Evolutionary conservation across 2,329 filamentous ascomycete species (phyloP).

Genomic region (Phoma sp.): DNA sequence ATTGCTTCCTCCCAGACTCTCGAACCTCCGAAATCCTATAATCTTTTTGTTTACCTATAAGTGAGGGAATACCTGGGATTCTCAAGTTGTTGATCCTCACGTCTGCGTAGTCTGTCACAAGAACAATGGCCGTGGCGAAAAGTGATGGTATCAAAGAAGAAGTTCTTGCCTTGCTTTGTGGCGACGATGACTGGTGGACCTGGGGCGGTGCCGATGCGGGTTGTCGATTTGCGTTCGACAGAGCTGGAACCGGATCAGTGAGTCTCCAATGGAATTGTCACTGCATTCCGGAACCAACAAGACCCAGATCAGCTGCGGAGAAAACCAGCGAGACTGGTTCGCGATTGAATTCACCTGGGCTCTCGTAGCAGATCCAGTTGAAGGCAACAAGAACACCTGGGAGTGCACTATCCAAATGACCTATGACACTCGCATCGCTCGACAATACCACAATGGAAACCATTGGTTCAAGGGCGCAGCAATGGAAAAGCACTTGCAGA

Average conservation of each 20-base stretch:
- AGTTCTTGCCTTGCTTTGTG: conserved; percentile 7
- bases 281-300: background rate
- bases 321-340: conserved; percentile 3
- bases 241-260: conserved; percentile 6
- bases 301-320: background rate
- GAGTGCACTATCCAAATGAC: background rate
- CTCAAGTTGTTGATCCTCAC: background rate
- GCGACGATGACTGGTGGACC: conserved; percentile 2
- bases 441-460: background rate
- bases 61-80: no score
- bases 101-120: background rate
- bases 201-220: conserved; percentile 1
- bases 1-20: no score
- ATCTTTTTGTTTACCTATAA: no score
- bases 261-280: background rate
- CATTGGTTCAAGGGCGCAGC: background rate
- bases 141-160: background rate
- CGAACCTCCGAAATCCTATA: no score
- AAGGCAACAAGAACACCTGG: background rate
- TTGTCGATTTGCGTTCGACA: conserved; percentile 5
- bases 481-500: conserved; percentile 5
- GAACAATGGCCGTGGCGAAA: background rate
- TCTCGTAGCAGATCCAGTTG: background rate
- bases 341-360: conserved; percentile 2
- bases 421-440: conserved; percentile 1